These are phyloP conservation scores for Saccharomyces uvarum DNA, from an alignment of 1,139 yeast genomes.

Conservation along the genomic window DNA sequence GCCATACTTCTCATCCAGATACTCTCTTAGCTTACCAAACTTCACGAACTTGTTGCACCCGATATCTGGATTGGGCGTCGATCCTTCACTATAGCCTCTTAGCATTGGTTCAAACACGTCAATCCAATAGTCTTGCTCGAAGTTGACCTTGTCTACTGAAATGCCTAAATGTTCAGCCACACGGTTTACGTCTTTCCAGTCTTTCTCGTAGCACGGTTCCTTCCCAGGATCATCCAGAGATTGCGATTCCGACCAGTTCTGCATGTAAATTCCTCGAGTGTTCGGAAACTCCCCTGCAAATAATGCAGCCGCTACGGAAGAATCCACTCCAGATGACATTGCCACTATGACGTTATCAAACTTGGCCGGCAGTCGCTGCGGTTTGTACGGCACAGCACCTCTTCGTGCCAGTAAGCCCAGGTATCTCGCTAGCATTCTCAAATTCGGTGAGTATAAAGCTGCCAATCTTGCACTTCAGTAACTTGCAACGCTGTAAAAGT, in stretches of 20 bases:
- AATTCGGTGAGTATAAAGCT: not conserved
- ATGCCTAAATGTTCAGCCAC: slow-evolving; percentile 57
- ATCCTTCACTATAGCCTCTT: slow-evolving; percentile 56
- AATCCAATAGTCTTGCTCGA: slow-evolving; percentile 87
- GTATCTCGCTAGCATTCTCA: not conserved
- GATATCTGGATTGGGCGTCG: slow-evolving; percentile 93
- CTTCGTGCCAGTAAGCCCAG: slow-evolving; percentile 5
- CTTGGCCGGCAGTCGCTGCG: slow-evolving; percentile 41
- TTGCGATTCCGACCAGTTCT: slow-evolving; percentile 70
- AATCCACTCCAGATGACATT: slow-evolving; percentile 96
- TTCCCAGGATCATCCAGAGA: slow-evolving; percentile 17
- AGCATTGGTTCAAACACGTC: slow-evolving; percentile 92
- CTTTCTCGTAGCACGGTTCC: slow-evolving; percentile 66
- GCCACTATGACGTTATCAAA: slow-evolving; percentile 69
- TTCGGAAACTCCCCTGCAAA: slow-evolving; percentile 42
- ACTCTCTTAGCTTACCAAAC: slow-evolving; percentile 67
- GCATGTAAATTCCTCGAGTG: slow-evolving; percentile 82
- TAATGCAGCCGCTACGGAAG: slow-evolving; percentile 80
- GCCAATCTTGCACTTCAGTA: not conserved
- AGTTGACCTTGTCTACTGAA: slow-evolving; percentile 68
- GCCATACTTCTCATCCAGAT: slow-evolving; percentile 39
- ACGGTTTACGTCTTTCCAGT: slow-evolving; percentile 75
- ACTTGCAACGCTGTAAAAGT: not conserved
- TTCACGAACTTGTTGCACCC: slow-evolving; percentile 79
- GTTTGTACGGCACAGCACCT: slow-evolving; percentile 15